A percentile compares a stretch with the other conserved stretches of the same genome.
These are phyloP conservation scores for Atkinsonella hypoxylon DNA, from an alignment of 2,329 filamentous ascomycete genomes.

Conservation along the genomic window DNA sequence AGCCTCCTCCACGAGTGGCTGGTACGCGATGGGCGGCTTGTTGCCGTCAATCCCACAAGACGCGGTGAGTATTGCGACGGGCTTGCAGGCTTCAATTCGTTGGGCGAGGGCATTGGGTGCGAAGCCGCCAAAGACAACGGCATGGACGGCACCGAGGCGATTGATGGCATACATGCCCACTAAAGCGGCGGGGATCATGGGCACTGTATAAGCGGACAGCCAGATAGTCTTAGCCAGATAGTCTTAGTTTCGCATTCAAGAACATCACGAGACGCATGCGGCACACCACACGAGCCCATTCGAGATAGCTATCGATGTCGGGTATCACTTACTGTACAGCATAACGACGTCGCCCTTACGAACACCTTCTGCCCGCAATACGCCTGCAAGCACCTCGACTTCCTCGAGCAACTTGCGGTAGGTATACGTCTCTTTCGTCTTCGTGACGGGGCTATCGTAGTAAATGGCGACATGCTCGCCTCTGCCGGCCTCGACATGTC, in stretches of 20 bases:
- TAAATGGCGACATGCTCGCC: constrained; percentile 65
- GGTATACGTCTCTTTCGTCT: constrained; percentile 57
- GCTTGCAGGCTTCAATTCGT: constrained; percentile 71
- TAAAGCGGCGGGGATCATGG: constrained; percentile 86
- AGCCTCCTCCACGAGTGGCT: constrained; percentile 64
- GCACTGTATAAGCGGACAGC: constrained; percentile 44
- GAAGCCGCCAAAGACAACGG: constrained; percentile 90
- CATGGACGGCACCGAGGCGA: constrained; percentile 76
- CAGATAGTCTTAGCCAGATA: not conserved
- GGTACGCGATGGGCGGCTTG: constrained; percentile 70
- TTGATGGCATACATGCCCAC: constrained; percentile 74
- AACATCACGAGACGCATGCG: constrained; percentile 8
- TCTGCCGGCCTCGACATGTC: constrained; percentile 71
- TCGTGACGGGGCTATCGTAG: constrained; percentile 80
- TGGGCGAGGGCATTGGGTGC: constrained; percentile 71
- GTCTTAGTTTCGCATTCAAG: not conserved
- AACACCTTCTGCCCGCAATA: constrained; percentile 71
- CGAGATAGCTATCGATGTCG: too few species aligned
- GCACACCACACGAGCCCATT: not conserved
- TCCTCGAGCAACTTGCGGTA: constrained; percentile 67
- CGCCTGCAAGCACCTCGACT: constrained; percentile 71
- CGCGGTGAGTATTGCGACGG: constrained; percentile 69
- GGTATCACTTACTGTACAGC: constrained; percentile 60
- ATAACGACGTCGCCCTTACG: constrained; percentile 76
- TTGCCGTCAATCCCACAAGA: constrained; percentile 84